A percentile compares a stretch with the other conserved stretches of the same genome.
Conservation (phyloP, 1,139 yeast genomes). For the Pichia kudriavzevii region DNA sequence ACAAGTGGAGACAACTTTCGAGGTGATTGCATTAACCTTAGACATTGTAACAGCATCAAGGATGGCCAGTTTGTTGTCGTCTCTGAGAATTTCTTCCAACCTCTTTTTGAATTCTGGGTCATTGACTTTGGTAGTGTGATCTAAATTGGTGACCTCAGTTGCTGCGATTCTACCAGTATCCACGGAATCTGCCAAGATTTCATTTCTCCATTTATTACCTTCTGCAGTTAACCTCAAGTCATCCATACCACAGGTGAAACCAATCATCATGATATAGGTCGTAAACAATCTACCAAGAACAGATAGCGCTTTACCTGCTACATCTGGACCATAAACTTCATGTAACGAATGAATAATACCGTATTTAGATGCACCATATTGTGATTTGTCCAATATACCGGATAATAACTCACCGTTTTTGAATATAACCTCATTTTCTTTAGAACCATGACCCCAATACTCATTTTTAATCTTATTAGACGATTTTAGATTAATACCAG, state of each 20-base stretch:
- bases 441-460: slow-evolving; percentile 84
- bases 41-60: slow-evolving; percentile 95
- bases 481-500: slow-evolving; percentile 80
- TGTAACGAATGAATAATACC: slow-evolving; percentile 96
- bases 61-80: slow-evolving; percentile 85
- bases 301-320: slow-evolving; percentile 84
- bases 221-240: slow-evolving; percentile 87
- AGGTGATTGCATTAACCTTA: slow-evolving; percentile 84
- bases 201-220: slow-evolving; percentile 85
- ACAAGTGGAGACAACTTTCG: slow-evolving; percentile 88
- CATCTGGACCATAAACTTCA: slow-evolving; percentile 87
- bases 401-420: slow-evolving; percentile 77
- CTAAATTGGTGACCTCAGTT: slow-evolving; percentile 85
- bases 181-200: slow-evolving; percentile 66
- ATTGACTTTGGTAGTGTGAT: slow-evolving; percentile 39
- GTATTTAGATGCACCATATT: slow-evolving; percentile 95
- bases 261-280: slow-evolving; percentile 84
- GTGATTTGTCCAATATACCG: slow-evolving; percentile 96
- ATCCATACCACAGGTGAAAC: slow-evolving; percentile 99
- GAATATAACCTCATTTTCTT: slow-evolving; percentile 82
- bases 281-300: slow-evolving; percentile 93
- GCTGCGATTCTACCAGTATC: slow-evolving; percentile 91
- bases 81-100: slow-evolving; percentile 90
- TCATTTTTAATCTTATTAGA: slow-evolving; percentile 88
- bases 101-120: slow-evolving; percentile 81